A percentile compares a stretch with the other conserved stretches of the same genome.
These are phyloP conservation scores for Pseudogymnoascus sp. DNA, from an alignment of 2,329 filamentous ascomycete species.

Conservation along the genomic window DNA sequence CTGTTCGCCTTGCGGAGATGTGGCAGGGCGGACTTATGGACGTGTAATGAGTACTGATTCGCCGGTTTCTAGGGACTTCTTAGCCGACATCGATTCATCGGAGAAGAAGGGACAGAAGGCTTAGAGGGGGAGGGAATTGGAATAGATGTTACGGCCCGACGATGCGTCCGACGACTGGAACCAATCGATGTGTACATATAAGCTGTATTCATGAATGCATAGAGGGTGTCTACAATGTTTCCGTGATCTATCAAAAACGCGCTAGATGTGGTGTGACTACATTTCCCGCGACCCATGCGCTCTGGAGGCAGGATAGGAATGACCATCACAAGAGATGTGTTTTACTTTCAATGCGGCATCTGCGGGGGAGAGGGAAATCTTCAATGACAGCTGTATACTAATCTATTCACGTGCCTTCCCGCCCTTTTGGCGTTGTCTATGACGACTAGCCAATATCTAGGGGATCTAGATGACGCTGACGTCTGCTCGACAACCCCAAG, in stretches of 20 bases:
- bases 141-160: constrained; percentile 4
- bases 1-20: background rate
- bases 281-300: background rate
- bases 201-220: constrained; percentile 9
- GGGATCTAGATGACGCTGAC: constrained; percentile 5
- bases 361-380: background rate
- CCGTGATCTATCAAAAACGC: background rate
- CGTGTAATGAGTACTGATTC: background rate
- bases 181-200: constrained; percentile 9
- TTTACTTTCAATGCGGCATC: background rate
- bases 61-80: constrained; percentile 3
- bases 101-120: constrained; percentile 11
- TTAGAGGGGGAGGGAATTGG: background rate
- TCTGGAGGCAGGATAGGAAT: background rate
- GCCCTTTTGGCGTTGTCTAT: background rate
- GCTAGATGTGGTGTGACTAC: background rate
- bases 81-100: constrained; percentile 3
- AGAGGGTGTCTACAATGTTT: constrained; percentile 4
- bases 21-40: background rate
- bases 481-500: background rate
- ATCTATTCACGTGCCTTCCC: background rate
- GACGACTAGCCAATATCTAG: background rate
- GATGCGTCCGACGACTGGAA: constrained; percentile 5
- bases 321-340: background rate
- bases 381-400: background rate